phyloP scores from a whole-genome alignment of 2,329 filamentous ascomycete genomes.

The Neonectria faginata region DNA sequence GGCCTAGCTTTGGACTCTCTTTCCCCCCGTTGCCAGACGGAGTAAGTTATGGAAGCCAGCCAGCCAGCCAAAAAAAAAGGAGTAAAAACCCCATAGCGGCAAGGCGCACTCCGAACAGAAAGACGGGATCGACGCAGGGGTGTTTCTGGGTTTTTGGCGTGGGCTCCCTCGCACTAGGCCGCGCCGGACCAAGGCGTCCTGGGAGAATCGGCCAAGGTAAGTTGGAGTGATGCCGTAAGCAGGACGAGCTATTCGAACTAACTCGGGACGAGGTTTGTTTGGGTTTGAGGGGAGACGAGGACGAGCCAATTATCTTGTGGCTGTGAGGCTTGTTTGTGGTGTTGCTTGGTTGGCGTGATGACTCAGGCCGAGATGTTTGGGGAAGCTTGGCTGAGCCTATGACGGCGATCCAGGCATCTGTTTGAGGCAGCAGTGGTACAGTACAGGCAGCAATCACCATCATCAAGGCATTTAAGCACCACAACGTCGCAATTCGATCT shows the following conservation, averaged over 20 bases:
- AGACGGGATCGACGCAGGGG: neutral
- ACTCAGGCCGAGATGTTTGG: slow-evolving; percentile 1
- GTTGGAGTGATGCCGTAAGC: too few species aligned
- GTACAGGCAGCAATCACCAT: neutral
- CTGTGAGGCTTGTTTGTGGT: neutral
- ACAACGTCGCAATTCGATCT: too few species aligned
- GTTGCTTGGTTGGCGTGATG: neutral
- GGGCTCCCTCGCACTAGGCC: slow-evolving; percentile 32
- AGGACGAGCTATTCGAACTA: too few species aligned
- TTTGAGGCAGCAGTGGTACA: neutral
- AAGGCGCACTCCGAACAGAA: slow-evolving; percentile 22
- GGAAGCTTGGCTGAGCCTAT: too few species aligned
- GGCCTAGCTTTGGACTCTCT: neutral
- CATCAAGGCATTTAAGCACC: slow-evolving; percentile 8
- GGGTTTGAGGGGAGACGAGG: neutral
- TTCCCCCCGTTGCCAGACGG: neutral
- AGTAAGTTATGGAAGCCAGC: slow-evolving; percentile 1
- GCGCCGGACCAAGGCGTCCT: too few species aligned
- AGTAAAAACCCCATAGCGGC: slow-evolving; percentile 9
- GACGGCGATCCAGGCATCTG: neutral
- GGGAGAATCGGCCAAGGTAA: too few species aligned
- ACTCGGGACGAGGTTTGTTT: neutral
- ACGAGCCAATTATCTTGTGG: neutral
- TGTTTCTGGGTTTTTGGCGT: slow-evolving; percentile 19
- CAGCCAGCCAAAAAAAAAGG: neutral